Conservation (phyloP, 805 yeast genomes). For the Kodamaea fukazawae region DNA sequence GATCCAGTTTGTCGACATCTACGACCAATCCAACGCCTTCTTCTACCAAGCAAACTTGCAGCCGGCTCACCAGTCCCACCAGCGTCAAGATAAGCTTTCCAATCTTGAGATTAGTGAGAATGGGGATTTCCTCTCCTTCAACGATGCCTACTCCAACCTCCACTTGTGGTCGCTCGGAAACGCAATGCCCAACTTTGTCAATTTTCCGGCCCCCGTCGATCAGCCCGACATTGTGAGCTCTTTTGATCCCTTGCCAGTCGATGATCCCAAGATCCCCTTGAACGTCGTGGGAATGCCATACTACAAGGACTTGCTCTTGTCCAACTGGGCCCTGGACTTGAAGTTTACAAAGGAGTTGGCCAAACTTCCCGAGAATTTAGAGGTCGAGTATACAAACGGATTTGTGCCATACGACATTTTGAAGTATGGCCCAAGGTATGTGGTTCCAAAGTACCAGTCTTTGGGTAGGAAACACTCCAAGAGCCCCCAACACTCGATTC, state of each 20-base stretch:
- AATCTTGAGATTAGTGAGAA: conserved; percentile 57
- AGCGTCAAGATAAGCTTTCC: conserved; percentile 30
- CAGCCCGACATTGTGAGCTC: conserved; percentile 48
- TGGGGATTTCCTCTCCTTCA: conserved; percentile 75
- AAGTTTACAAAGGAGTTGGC: conserved; percentile 61
- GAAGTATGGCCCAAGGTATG: conserved; percentile 58
- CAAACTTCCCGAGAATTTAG: conserved; percentile 42
- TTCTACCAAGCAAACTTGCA: conserved; percentile 64
- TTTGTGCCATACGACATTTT: conserved; percentile 47
- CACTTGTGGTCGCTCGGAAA: conserved; percentile 64
- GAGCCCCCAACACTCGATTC: conserved; percentile 50
- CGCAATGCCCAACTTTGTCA: conserved; percentile 29
- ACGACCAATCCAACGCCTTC: conserved; percentile 66
- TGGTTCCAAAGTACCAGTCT: conserved; percentile 41
- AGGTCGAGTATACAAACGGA: neutral
- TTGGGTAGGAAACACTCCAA: conserved; percentile 34
- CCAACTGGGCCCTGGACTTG: conserved; percentile 72
- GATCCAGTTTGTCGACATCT: conserved; percentile 79
- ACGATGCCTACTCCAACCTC: conserved; percentile 59
- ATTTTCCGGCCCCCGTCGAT: conserved; percentile 44
- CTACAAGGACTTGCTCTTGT: conserved; percentile 70
- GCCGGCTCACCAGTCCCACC: conserved; percentile 12
- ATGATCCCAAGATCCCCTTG: conserved; percentile 46
- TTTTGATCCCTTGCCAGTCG: conserved; percentile 14
- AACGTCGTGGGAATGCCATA: conserved; percentile 82